Percentiles rank a stretch among this genome's conserved stretches.
These are phyloP conservation scores for Arachnopeziza araneosa DNA, from an alignment of 2,329 filamentous ascomycete species.

Conservation along the genomic window DNA sequence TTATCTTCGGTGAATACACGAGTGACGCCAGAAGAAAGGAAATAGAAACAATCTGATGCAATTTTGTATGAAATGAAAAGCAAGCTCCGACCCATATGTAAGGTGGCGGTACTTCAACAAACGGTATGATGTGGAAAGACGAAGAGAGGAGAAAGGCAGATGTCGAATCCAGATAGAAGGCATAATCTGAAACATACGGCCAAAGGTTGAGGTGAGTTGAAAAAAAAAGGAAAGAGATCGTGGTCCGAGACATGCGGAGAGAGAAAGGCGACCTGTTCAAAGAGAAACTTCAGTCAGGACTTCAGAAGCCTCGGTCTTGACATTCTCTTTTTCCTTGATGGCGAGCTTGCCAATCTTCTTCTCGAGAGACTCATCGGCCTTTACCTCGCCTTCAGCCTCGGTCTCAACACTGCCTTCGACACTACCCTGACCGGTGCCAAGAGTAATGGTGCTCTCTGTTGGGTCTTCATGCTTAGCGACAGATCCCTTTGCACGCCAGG, in stretches of 20 bases:
- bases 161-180: background rate
- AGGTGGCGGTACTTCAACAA: background rate
- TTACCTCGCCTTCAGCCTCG: background rate
- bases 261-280: background rate
- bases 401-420: background rate
- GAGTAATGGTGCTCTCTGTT: slow-evolving; percentile 15
- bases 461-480: slow-evolving; percentile 74
- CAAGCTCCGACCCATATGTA: background rate
- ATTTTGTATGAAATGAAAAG: background rate
- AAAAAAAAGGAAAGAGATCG: too few species aligned
- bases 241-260: too few species aligned
- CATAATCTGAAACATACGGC: background rate
- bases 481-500: slow-evolving; percentile 90
- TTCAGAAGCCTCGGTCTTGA: background rate
- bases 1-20: background rate
- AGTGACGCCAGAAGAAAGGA: background rate
- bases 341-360: background rate
- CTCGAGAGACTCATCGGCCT: background rate
- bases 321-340: background rate
- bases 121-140: background rate
- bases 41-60: background rate
- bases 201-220: background rate
- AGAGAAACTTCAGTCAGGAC: background rate
- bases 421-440: slow-evolving; percentile 2
- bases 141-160: background rate